Evolutionary conservation across 208 protist species (phyloP).

Genomic region (Leishmania mexicana): DNA sequence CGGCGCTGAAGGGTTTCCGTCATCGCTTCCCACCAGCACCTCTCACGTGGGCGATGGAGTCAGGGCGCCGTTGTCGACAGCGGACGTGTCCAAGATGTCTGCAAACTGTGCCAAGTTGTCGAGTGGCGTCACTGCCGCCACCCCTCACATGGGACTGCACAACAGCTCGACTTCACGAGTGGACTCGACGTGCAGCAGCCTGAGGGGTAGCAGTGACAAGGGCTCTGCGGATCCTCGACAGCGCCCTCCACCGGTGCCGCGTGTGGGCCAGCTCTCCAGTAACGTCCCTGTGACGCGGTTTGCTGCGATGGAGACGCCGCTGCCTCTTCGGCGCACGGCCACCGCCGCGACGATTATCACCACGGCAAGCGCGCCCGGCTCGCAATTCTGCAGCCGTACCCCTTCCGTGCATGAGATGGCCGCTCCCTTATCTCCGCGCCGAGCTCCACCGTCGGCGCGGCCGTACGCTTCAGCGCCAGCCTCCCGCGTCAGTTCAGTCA

Average conservation of each 20-base stretch:
- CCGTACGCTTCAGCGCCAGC: conserved; percentile 26
- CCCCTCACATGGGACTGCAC: neutral
- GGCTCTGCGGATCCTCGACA: conserved; percentile 12
- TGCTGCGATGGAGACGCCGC: neutral
- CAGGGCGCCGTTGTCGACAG: neutral
- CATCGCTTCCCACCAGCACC: conserved; percentile 1
- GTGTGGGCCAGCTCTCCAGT: neutral
- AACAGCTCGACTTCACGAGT: conserved; percentile 10
- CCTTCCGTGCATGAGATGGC: conserved; percentile 13
- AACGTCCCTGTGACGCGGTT: neutral
- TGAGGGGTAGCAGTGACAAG: conserved; percentile 17
- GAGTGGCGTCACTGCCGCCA: neutral
- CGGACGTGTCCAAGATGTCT: neutral
- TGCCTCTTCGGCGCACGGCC: neutral
- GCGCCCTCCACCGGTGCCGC: conserved; percentile 10
- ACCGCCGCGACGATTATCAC: neutral
- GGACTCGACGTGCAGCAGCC: conserved; percentile 22
- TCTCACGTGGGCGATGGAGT: conserved; percentile 4
- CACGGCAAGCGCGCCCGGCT: conserved; percentile 2
- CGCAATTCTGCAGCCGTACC: conserved; percentile 10
- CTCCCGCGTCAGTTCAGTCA: conserved; percentile 38
- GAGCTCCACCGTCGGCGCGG: conserved; percentile 1
- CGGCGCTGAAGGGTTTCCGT: neutral
- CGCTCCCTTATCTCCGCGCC: neutral
- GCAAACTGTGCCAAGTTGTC: neutral